Percentiles rank a stretch among this genome's conserved stretches.
Conservation (phyloP, 495 filamentous ascomycete species). For the Aspergillus incahuasiensis region DNA sequence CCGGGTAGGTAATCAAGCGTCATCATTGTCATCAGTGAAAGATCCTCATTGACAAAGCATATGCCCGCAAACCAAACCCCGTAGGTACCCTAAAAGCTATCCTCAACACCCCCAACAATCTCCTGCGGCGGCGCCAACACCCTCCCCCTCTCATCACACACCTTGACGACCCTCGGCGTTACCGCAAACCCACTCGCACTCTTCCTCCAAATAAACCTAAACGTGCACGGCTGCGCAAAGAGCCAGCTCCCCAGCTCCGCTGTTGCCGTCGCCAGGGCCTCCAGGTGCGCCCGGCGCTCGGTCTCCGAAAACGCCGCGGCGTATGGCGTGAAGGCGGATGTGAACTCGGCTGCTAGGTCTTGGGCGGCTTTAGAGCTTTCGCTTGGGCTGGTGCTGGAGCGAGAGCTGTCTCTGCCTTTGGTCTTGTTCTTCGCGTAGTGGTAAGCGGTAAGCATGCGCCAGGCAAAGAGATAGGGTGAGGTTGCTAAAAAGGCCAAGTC, state of each 20-base stretch:
- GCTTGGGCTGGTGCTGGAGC: neutral
- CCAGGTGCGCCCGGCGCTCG: constrained; percentile 17
- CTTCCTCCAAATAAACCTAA: constrained; percentile 19
- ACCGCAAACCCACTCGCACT: constrained; percentile 6
- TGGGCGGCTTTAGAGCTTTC: too few species aligned
- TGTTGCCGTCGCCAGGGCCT: constrained; percentile 12
- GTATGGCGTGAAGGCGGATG: constrained; percentile 18
- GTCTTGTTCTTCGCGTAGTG: too few species aligned
- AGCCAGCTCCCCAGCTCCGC: constrained; percentile 24
- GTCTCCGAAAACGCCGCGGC: constrained; percentile 10
- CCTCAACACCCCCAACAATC: constrained; percentile 6
- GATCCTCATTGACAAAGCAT: too few species aligned
- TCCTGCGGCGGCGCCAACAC: constrained; percentile 14
- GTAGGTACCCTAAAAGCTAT: neutral
- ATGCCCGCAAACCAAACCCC: too few species aligned
- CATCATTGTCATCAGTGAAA: too few species aligned
- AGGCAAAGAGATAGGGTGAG: constrained; percentile 13
- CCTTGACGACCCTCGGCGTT: constrained; percentile 20
- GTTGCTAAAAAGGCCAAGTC: neutral
- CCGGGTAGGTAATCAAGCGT: neutral
- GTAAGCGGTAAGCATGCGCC: constrained; percentile 26
- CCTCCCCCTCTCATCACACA: constrained; percentile 19
- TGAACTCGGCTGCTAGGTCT: constrained; percentile 16
- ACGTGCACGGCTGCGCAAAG: constrained; percentile 24
- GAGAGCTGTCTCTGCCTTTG: neutral